Conservation (phyloP, 2,329 filamentous ascomycete species). For the Cercospora zeina region DNA sequence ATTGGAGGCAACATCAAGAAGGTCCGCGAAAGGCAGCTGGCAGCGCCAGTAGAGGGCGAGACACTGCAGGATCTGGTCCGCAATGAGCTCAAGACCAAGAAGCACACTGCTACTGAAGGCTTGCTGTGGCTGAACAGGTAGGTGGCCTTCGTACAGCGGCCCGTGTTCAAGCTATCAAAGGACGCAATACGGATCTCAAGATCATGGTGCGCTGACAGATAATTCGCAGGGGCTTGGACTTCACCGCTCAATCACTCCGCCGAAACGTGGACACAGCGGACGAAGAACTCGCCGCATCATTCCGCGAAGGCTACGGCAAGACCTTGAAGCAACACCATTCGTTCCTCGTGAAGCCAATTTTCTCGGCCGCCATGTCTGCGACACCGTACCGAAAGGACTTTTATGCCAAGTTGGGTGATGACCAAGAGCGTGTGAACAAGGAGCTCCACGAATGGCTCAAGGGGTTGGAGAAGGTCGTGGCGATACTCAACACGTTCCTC, state of each 20-base stretch:
- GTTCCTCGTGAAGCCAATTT: slow-evolving; percentile 87
- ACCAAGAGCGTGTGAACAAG: slow-evolving; percentile 61
- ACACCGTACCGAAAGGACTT: slow-evolving; percentile 94
- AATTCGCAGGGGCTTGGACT: slow-evolving; percentile 75
- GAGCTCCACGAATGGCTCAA: slow-evolving; percentile 71
- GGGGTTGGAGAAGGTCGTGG: slow-evolving; percentile 75
- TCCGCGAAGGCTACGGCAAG: slow-evolving; percentile 77
- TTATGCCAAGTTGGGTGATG: slow-evolving; percentile 78
- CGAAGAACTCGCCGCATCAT: slow-evolving; percentile 81
- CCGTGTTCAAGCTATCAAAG: background rate
- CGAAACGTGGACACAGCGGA: slow-evolving; percentile 67
- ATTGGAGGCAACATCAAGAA: slow-evolving; percentile 95
- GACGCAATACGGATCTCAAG: background rate
- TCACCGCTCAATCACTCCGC: slow-evolving; percentile 81
- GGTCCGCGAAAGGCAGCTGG: slow-evolving; percentile 79
- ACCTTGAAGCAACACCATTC: slow-evolving; percentile 92
- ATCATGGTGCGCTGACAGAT: slow-evolving; percentile 1
- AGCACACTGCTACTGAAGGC: slow-evolving; percentile 84
- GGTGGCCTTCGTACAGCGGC: slow-evolving; percentile 29
- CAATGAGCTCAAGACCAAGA: slow-evolving; percentile 87
- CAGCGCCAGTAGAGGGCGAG: slow-evolving; percentile 73
- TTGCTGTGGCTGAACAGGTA: slow-evolving; percentile 89
- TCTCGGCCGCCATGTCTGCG: slow-evolving; percentile 88
- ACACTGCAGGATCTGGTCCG: slow-evolving; percentile 81
- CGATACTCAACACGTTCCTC: slow-evolving; percentile 69